A percentile compares a stretch with the other conserved stretches of the same genome.
Evolutionary conservation across 73 alveolate genomes (phyloP).

Genomic region (Blepharisma stoltei): DNA sequence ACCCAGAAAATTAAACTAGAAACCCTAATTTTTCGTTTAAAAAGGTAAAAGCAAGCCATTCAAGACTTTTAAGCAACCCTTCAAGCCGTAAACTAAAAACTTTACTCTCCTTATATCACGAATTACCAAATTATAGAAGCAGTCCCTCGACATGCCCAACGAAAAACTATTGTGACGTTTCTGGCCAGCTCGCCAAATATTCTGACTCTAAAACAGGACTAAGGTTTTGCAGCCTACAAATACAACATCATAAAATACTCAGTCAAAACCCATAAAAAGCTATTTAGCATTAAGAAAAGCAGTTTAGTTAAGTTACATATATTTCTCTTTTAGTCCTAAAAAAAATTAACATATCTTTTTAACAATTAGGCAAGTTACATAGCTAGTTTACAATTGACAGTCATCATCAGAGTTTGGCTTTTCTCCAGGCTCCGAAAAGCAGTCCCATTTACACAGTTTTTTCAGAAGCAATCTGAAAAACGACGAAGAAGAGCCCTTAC

Average conservation of each 20-base stretch:
- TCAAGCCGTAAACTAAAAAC: slow-evolving; percentile 1
- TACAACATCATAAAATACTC: neutral
- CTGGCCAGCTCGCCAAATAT: slow-evolving; percentile 4
- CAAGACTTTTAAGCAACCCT: slow-evolving; percentile 13
- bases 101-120: neutral
- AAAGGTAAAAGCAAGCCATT: neutral
- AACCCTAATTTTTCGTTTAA: slow-evolving; percentile 16
- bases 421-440: too few relatives aligned
- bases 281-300: slow-evolving; percentile 6
- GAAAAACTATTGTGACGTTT: neutral
- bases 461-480: too few relatives aligned
- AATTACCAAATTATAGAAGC: slow-evolving; percentile 20
- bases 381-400: too few relatives aligned
- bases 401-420: too few relatives aligned
- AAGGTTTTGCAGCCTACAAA: slow-evolving; percentile 3
- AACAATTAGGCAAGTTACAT: too few relatives aligned
- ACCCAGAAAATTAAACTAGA: neutral
- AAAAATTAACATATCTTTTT: too few relatives aligned
- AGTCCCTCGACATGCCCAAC: neutral
- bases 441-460: too few relatives aligned
- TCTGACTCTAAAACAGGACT: slow-evolving; percentile 5
- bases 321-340: too few relatives aligned
- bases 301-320: too few relatives aligned
- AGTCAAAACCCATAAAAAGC: neutral
- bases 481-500: too few relatives aligned